Base-by-base conservation (phyloP, 371 early-diverging fungal species). In the Syncephalastrum racemosum region DNA sequence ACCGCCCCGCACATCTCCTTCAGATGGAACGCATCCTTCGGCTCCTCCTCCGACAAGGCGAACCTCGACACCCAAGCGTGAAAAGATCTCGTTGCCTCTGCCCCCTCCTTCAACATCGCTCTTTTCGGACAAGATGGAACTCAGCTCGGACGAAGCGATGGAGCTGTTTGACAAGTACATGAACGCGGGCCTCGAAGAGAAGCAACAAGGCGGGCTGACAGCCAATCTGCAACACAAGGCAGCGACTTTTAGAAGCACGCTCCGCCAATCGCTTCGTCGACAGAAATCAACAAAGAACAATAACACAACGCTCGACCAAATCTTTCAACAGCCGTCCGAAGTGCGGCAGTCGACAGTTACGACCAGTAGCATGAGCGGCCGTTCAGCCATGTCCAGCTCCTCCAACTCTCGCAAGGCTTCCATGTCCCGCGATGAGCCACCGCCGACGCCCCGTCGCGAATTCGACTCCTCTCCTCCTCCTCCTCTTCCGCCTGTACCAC, bases 71-170 rank as follows among this genome's bases (percentile, higher is more conserved):
- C 51, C 51, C 3, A 42, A 46, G 31, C 18, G 48, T 40, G 18
- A 41, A 31, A 60, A 59, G 23, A 66, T 65, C 41, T 57, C 71
- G 39, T 52, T 67, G 50, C 64, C 70, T 22, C 36, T 69, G 18
- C 68, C 72, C 31, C 67, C 67, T 16, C 66, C 70, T 25, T 60
- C 69, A 2, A 57, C 59, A 15, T 75, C 69, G 4, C 54, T 71
- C 36, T 75, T 71, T 44, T 62, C 75, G 8, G 75, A 75, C 42
- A 75, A 71, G 49, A 69, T 69, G 64, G 75, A 75, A 41, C 47
- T 75, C 8, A 63, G 61, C 19, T 64, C 51, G 4, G 56, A 62
- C 5, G 51, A 65, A 16, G 57, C 62, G 4, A 66, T 66, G 43
- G 74, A 67, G 25, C 39, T 74, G 14, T 70, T 64, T 46, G 56